phyloP scores from a whole-genome alignment of 768 basidiomycete genomes.

The Lactifluus echinatus region DNA sequence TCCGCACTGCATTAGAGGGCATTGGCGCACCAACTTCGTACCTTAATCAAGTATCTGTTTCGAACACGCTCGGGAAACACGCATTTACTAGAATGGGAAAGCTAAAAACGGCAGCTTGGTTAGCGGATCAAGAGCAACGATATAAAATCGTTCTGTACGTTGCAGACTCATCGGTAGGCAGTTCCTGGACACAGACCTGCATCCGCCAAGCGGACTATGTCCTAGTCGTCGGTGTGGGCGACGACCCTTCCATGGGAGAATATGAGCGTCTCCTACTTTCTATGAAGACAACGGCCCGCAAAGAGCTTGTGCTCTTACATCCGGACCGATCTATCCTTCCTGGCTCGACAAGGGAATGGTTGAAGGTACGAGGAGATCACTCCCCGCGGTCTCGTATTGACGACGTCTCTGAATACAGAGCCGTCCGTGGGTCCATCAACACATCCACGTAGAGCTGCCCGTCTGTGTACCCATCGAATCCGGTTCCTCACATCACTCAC shows the following conservation, averaged over 20 bases:
- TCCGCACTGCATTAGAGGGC: constrained; percentile 80
- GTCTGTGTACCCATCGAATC: constrained; percentile 32
- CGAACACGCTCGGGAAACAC: constrained; percentile 85
- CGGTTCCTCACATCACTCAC: not conserved
- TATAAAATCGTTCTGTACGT: constrained; percentile 93
- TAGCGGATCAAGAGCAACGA: constrained; percentile 91
- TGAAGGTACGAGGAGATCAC: constrained; percentile 49
- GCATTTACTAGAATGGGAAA: constrained; percentile 97
- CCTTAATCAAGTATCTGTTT: constrained; percentile 90
- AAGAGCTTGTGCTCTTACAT: constrained; percentile 91
- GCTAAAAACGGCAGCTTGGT: constrained; percentile 88
- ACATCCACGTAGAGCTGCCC: constrained; percentile 88
- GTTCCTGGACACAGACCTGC: constrained; percentile 97
- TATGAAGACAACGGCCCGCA: constrained; percentile 97
- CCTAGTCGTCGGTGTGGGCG: constrained; percentile 90
- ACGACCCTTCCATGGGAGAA: constrained; percentile 85
- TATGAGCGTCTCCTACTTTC: constrained; percentile 89
- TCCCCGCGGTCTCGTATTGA: not conserved
- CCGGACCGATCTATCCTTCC: constrained; percentile 82
- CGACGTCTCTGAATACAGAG: constrained; percentile 39
- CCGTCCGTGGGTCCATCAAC: constrained; percentile 93
- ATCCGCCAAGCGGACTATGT: constrained; percentile 96
- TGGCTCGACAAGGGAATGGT: constrained; percentile 92
- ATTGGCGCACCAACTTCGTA: constrained; percentile 91
- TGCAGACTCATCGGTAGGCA: constrained; percentile 89